Percentiles rank a stretch among this genome's conserved stretches.
These are phyloP conservation scores for Peniophora sp. DNA, from an alignment of 1,284 basidiomycete genomes.

Conservation along the genomic window DNA sequence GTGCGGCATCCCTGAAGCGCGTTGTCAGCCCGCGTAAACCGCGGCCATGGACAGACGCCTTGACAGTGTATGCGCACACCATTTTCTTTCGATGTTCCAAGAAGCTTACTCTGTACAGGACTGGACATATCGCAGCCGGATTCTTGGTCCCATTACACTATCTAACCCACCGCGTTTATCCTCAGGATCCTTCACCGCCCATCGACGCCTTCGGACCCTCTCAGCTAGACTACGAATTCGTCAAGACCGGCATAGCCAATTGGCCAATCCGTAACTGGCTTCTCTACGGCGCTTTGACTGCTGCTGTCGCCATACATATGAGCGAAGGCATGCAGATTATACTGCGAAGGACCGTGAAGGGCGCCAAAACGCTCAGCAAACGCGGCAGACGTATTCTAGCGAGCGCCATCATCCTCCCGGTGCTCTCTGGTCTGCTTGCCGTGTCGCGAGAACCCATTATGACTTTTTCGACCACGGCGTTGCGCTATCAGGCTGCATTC, in stretches of 20 bases:
- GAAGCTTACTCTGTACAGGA: constrained; percentile 15
- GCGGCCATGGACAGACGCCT: constrained; percentile 34
- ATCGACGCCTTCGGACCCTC: constrained; percentile 52
- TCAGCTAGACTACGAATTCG: constrained; percentile 70
- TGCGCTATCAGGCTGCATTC: constrained; percentile 34
- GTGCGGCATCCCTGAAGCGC: constrained; percentile 49
- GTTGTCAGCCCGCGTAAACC: constrained; percentile 28
- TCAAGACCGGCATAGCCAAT: constrained; percentile 51
- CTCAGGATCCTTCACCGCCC: constrained; percentile 33
- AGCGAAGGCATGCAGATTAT: constrained; percentile 50
- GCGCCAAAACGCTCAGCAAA: constrained; percentile 13
- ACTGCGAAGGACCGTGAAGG: constrained; percentile 35
- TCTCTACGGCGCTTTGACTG: constrained; percentile 51
- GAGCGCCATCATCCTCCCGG: constrained; percentile 33
- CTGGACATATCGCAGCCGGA: constrained; percentile 46
- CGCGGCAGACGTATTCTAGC: constrained; percentile 24
- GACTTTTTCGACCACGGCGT: constrained; percentile 40
- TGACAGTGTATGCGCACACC: constrained; percentile 21
- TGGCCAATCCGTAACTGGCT: constrained; percentile 57
- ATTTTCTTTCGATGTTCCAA: too few relatives aligned
- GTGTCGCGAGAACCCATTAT: constrained; percentile 51
- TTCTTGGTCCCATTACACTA: constrained; percentile 58
- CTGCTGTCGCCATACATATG: constrained; percentile 43
- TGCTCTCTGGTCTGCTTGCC: constrained; percentile 43
- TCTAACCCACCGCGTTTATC: constrained; percentile 49